Evolutionary conservation across 495 filamentous ascomycete genomes (phyloP).

Genomic region (Aeminium ludgeri): DNA sequence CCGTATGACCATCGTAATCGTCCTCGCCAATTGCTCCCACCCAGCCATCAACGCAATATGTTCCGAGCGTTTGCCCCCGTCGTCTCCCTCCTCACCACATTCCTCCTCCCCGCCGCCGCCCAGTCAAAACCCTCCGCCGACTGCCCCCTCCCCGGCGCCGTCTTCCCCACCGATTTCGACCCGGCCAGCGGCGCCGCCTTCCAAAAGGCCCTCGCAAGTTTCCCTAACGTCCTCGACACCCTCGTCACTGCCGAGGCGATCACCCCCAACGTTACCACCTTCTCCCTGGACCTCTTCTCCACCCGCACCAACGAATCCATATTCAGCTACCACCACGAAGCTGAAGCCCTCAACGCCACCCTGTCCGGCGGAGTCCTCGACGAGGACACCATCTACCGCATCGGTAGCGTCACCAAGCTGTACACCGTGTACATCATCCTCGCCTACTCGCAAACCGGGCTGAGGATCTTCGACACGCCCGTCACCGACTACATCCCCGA

Average conservation of each 20-base stretch:
- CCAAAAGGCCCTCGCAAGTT: too few species aligned
- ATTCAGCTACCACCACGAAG: slow-evolving; percentile 3
- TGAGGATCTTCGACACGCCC: slow-evolving; percentile 5
- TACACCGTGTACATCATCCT: slow-evolving; percentile 14
- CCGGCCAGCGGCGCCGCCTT: too few species aligned
- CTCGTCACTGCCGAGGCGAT: neutral
- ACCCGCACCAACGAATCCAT: slow-evolving; percentile 5
- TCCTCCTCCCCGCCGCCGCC: too few species aligned
- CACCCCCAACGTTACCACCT: slow-evolving; percentile 2
- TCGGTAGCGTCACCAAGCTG: slow-evolving; percentile 16
- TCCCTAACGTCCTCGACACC: too few species aligned
- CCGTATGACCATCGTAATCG: too few species aligned
- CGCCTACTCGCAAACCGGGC: neutral
- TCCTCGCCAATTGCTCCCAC: too few species aligned
- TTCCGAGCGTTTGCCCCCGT: too few species aligned
- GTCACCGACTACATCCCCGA: slow-evolving; percentile 14
- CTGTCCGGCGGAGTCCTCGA: slow-evolving; percentile 2
- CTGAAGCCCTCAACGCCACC: neutral
- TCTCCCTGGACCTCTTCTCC: slow-evolving; percentile 11
- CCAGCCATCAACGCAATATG: too few species aligned
- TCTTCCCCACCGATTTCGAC: too few species aligned
- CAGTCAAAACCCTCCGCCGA: too few species aligned
- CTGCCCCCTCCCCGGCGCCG: too few species aligned
- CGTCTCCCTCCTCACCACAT: too few species aligned
- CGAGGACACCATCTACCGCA: slow-evolving; percentile 12